phyloP scores from a whole-genome alignment of 352 stramenopile species.

The Pythium myriotylum region DNA sequence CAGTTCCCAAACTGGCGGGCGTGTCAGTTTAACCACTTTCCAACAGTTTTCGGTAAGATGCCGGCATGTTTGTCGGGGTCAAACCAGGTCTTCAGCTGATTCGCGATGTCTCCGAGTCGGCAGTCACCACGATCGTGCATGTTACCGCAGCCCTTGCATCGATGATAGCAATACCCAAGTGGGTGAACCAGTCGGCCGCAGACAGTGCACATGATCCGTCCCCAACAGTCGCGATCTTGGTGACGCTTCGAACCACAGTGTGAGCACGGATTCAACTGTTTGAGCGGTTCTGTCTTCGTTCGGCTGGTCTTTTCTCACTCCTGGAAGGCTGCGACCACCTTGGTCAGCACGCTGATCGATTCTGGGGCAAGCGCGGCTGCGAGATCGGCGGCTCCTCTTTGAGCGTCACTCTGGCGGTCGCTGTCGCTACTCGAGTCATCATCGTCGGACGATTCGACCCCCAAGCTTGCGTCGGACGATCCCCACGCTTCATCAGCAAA shows the following conservation, averaged over 20 bases:
- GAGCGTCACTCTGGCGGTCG: neutral
- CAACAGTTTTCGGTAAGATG: too few relatives aligned
- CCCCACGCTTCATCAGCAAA: neutral
- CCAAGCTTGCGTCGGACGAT: too few relatives aligned
- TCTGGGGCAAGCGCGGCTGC: neutral
- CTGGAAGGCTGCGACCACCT: conserved; percentile 6
- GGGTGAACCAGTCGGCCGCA: too few relatives aligned
- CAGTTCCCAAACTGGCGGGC: too few relatives aligned
- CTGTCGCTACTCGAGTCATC: neutral
- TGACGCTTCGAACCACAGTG: conserved; percentile 16
- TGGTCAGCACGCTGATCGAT: neutral
- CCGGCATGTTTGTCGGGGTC: too few relatives aligned
- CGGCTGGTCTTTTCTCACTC: neutral
- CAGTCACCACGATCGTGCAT: too few relatives aligned
- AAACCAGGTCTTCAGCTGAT: too few relatives aligned
- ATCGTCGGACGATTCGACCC: neutral
- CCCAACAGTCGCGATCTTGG: neutral
- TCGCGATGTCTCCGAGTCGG: too few relatives aligned
- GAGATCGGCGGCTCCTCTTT: neutral
- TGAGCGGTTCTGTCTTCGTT: neutral
- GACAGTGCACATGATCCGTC: too few relatives aligned
- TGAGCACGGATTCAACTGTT: conserved; percentile 1
- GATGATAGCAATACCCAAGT: too few relatives aligned
- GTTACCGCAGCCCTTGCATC: too few relatives aligned
- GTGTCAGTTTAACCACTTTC: too few relatives aligned